Percentiles rank a stretch among this genome's conserved stretches.
Evolutionary conservation across 306 rosid species (phyloP).

Genomic region (Rubus idaeus): DNA sequence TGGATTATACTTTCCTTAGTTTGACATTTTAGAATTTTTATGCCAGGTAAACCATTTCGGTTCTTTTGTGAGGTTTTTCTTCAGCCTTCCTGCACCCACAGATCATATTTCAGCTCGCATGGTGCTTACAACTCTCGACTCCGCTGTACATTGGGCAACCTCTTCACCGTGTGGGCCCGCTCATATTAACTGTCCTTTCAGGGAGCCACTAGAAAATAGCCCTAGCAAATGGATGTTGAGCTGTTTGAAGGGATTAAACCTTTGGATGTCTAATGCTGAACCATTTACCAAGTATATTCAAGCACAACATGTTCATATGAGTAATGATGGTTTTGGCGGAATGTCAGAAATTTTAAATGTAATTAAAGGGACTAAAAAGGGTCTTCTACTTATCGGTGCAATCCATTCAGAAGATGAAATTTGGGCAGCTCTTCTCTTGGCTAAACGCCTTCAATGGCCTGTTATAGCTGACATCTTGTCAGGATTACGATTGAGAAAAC

Average conservation of each 20-base stretch:
- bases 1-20: background rate
- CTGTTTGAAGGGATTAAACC: constrained; percentile 73
- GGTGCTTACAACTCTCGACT: constrained; percentile 90
- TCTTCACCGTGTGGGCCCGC: constrained; percentile 85
- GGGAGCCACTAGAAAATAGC: constrained; percentile 87
- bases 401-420: constrained; percentile 89
- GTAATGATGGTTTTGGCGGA: constrained; percentile 38
- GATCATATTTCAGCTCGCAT: constrained; percentile 75
- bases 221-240: constrained; percentile 62
- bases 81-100: constrained; percentile 79
- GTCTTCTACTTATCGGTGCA: constrained; percentile 76
- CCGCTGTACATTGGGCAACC: constrained; percentile 84
- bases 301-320: constrained; percentile 35
- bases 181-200: constrained; percentile 86
- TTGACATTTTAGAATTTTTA: constrained; percentile 21
- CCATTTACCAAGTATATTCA: constrained; percentile 86
- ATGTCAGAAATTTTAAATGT: constrained; percentile 57
- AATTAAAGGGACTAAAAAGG: constrained; percentile 49
- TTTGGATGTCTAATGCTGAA: constrained; percentile 68
- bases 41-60: constrained; percentile 91
- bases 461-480: constrained; percentile 88
- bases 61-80: constrained; percentile 89
- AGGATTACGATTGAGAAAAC: constrained; percentile 82
- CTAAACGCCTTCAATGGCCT: constrained; percentile 89
- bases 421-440: constrained; percentile 89